These are phyloP conservation scores for Linnemannia zychae DNA, from an alignment of 192 early-diverging fungal genomes.

Conservation along the genomic window DNA sequence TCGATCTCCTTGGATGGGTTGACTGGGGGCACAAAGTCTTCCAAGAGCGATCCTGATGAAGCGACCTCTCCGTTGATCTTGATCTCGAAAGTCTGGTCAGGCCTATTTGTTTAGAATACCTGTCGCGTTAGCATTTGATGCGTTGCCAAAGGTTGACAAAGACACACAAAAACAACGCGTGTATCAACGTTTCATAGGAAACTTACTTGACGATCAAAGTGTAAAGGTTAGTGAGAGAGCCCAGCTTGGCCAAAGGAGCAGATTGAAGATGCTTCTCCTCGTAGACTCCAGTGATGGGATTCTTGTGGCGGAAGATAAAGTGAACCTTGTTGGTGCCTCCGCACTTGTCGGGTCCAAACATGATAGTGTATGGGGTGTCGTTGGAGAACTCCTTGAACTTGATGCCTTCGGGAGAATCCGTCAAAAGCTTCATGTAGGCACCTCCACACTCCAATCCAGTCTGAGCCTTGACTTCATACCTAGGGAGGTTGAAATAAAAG, in stretches of 20 bases:
- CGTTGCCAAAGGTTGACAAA: background rate
- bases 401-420: slow-evolving; percentile 69
- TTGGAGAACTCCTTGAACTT: slow-evolving; percentile 80
- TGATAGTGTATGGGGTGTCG: slow-evolving; percentile 86
- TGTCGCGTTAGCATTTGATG: background rate
- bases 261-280: slow-evolving; percentile 89
- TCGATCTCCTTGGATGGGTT: slow-evolving; percentile 90
- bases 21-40: slow-evolving; percentile 86
- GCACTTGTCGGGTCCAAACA: slow-evolving; percentile 97
- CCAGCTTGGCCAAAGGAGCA: slow-evolving; percentile 76
- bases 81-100: slow-evolving; percentile 86
- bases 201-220: slow-evolving; percentile 79
- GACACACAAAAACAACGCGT: background rate
- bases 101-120: slow-evolving; percentile 43
- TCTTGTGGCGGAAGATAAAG: slow-evolving; percentile 93
- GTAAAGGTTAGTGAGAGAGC: slow-evolving; percentile 81
- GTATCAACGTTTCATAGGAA: background rate
- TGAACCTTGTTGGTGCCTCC: slow-evolving; percentile 92
- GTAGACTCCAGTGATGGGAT: slow-evolving; percentile 82
- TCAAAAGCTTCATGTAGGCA: slow-evolving; percentile 93
- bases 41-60: slow-evolving; percentile 78
- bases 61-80: slow-evolving; percentile 78
- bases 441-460: slow-evolving; percentile 92
- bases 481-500: slow-evolving; percentile 5
- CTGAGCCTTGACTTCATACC: slow-evolving; percentile 91